Base-by-base conservation (phyloP, 140 eudicot genomes). In the Senecio squalidus region DNA sequence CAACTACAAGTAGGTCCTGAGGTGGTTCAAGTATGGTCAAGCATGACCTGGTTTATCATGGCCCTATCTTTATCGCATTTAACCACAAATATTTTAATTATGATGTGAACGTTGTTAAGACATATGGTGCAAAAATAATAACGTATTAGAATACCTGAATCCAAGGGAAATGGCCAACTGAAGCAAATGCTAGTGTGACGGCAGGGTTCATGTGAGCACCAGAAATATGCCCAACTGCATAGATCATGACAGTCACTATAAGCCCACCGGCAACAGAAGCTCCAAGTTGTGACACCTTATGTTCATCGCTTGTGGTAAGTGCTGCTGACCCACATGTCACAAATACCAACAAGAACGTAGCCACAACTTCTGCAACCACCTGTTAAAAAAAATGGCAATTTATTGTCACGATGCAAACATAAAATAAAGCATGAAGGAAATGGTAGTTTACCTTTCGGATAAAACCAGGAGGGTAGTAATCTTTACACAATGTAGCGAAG, bases 181-280 rank as follows among this genome's bases (percentile, higher is more conserved):
- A 72, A 8, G 94, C 89, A 55, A 85, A 81, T 64, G 94, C 94
- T 0, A 85, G n/a, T 56, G 94, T 85, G 64, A 84, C 94, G 94
- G n/a, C 94, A 29, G 94, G 94, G 77, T 84, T 80, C 84, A 84
- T 80, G 25, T 80, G 94, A 1, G 89, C 94, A 53, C 89, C 89
- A n/a, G 94, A 84, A 13, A 85, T 73, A 52, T 85, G 89, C 5
- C 89, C 86, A 15, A 85, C 86, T 1, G 89, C 80, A 71, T 81
- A 78, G 18, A 84, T 84, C 94, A 84, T 84, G 10, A 81, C 89
- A n/a, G 83, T 84, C 7, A 84, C 94, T 13, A 84, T 70, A 5
- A 81, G 76, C 2, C 94, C 94, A 7, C 89, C 85, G 0, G 83
- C 89, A 6, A 84, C 31, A 1, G 89, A 84, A 0, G 81, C 94